Evolutionary conservation across 2,329 filamentous ascomycete species (phyloP).

Genomic region (Gremmenia infestans): DNA sequence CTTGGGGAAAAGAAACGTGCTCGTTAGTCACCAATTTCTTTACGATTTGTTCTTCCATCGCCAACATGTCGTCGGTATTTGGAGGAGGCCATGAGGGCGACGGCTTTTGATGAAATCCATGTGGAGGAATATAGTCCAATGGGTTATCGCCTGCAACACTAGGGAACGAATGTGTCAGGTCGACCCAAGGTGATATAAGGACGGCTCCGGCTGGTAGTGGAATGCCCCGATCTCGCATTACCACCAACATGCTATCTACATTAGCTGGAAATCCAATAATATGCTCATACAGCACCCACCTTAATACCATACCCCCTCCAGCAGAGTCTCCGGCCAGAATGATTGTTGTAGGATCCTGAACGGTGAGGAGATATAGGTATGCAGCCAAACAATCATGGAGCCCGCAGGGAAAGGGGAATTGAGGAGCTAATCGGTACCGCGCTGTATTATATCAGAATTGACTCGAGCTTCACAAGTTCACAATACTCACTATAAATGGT

Average conservation of each 20-base stretch:
- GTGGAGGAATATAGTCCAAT: constrained; percentile 81
- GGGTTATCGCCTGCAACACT: constrained; percentile 70
- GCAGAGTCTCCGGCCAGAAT: constrained; percentile 89
- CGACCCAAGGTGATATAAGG: constrained; percentile 91
- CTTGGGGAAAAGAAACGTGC: constrained; percentile 19
- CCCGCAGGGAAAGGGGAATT: constrained; percentile 93
- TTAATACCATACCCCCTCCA: constrained; percentile 83
- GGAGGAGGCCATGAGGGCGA: constrained; percentile 91
- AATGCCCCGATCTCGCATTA: constrained; percentile 74
- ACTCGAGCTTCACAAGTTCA: background rate
- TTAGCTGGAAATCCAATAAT: no score
- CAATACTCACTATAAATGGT: constrained; percentile 19
- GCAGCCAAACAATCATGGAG: constrained; percentile 84
- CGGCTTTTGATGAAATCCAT: constrained; percentile 87
- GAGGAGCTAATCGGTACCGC: constrained; percentile 80
- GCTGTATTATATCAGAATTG: constrained; percentile 35
- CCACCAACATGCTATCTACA: constrained; percentile 57
- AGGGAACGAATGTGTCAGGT: constrained; percentile 91
- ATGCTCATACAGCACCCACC: constrained; percentile 28
- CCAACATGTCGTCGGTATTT: constrained; percentile 65
- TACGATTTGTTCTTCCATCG: constrained; percentile 43
- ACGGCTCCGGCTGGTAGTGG: constrained; percentile 86
- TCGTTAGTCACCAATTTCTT: constrained; percentile 45
- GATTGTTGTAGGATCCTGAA: constrained; percentile 75
- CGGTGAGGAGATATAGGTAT: constrained; percentile 75